Percentiles rank a stretch among this genome's conserved stretches.
Evolutionary conservation across 1,284 basidiomycete genomes (phyloP).

Genomic region (Bjerkandera adusta): DNA sequence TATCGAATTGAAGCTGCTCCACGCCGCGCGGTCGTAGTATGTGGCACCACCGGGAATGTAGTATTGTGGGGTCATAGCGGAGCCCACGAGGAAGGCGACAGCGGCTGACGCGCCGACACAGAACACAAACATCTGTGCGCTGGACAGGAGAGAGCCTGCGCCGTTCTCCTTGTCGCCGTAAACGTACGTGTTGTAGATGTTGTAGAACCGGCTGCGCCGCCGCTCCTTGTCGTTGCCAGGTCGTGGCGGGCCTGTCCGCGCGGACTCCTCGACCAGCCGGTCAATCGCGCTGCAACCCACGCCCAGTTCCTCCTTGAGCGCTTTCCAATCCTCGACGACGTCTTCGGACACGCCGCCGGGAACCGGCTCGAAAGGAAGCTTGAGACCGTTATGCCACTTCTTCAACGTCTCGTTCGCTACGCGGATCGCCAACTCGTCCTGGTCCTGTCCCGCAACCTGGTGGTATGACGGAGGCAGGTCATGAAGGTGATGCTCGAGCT

Average conservation of each 20-base stretch:
- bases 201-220: constrained; percentile 62
- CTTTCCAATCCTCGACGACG: constrained; percentile 66
- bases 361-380: constrained; percentile 50
- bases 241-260: constrained; percentile 35
- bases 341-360: constrained; percentile 57
- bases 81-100: constrained; percentile 53
- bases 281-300: constrained; percentile 78
- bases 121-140: constrained; percentile 44
- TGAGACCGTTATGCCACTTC: constrained; percentile 63
- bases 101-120: constrained; percentile 56
- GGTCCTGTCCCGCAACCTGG: constrained; percentile 45
- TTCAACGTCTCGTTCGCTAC: constrained; percentile 58
- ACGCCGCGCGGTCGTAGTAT: constrained; percentile 74
- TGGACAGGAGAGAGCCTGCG: constrained; percentile 23
- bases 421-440: constrained; percentile 49
- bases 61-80: constrained; percentile 57
- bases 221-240: constrained; percentile 28
- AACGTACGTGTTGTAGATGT: constrained; percentile 81
- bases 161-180: constrained; percentile 39
- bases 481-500: constrained; percentile 29
- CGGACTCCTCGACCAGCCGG: constrained; percentile 57
- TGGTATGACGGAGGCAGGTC: constrained; percentile 74
- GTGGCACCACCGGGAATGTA: constrained; percentile 64
- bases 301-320: constrained; percentile 74
- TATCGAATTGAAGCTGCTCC: constrained; percentile 74